A percentile compares a stretch with the other conserved stretches of the same genome.
phyloP scores from a whole-genome alignment of 192 early-diverging fungal species.

The Rhizophagus sp. region DNA sequence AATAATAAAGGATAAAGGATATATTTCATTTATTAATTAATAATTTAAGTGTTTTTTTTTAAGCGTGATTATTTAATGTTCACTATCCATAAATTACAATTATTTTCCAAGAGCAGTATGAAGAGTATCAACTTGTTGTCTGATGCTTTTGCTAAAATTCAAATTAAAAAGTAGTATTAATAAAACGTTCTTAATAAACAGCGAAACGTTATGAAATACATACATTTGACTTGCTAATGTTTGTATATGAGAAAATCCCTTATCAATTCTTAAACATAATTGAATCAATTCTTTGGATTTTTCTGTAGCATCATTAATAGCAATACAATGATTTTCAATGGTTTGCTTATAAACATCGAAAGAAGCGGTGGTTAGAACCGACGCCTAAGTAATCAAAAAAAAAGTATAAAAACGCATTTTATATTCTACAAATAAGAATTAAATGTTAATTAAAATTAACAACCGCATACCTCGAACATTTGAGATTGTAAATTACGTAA shows the following conservation, averaged over 20 bases:
- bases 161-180: neutral
- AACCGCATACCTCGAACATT: slow-evolving; percentile 18
- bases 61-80: too few relatives aligned
- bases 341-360: slow-evolving; percentile 22
- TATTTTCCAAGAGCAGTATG: neutral
- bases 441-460: neutral
- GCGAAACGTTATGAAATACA: neutral
- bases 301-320: neutral
- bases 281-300: slow-evolving; percentile 19
- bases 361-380: slow-evolving; percentile 4
- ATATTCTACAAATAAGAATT: neutral
- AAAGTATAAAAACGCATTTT: neutral
- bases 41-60: too few relatives aligned
- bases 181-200: neutral
- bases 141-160: slow-evolving; percentile 5
- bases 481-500: slow-evolving; percentile 11
- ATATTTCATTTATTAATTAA: too few relatives aligned
- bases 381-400: slow-evolving; percentile 9
- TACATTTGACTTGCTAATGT: slow-evolving; percentile 25
- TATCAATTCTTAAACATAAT: slow-evolving; percentile 7
- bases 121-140: slow-evolving; percentile 24
- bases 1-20: too few relatives aligned
- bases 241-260: slow-evolving; percentile 7
- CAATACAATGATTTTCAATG: neutral
- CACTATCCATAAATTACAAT: neutral